These are phyloP conservation scores for Amanita molliuscula DNA, from an alignment of 768 basidiomycete species.

Conservation along the genomic window DNA sequence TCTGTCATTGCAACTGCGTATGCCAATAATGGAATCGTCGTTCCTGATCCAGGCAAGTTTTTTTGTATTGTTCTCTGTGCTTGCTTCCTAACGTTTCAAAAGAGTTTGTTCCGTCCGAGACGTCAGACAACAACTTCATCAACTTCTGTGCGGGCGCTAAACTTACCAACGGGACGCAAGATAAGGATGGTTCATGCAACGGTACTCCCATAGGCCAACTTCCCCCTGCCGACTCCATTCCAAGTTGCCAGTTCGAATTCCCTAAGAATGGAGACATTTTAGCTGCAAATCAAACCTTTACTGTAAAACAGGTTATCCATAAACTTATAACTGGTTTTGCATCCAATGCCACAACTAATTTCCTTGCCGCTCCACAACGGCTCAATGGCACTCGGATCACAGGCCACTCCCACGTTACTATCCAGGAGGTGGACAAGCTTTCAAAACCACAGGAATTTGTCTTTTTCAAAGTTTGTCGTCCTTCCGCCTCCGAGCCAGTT, in stretches of 20 bases:
- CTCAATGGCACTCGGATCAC: conserved; percentile 31
- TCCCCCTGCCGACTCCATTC: conserved; percentile 30
- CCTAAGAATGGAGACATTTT: conserved; percentile 33
- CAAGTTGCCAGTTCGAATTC: conserved; percentile 31
- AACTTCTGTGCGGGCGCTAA: conserved; percentile 33
- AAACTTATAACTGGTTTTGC: conserved; percentile 37
- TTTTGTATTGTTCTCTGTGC: conserved; percentile 1
- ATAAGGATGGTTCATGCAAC: conserved; percentile 42
- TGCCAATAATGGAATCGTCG: conserved; percentile 36
- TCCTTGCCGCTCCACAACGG: conserved; percentile 44
- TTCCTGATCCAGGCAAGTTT: conserved; percentile 23
- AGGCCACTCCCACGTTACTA: conserved; percentile 44
- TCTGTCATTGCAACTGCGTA: conserved; percentile 38
- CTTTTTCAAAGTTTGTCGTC: conserved; percentile 34
- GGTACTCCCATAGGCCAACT: conserved; percentile 44
- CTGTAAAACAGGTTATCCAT: conserved; percentile 30
- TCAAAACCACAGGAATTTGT: conserved; percentile 37
- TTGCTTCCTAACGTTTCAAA: conserved; percentile 13
- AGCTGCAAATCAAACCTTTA: conserved; percentile 32
- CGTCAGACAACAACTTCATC: conserved; percentile 52
- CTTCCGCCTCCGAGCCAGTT: neutral
- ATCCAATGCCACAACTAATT: conserved; percentile 35
- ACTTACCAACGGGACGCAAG: conserved; percentile 41
- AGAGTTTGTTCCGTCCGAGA: conserved; percentile 38
- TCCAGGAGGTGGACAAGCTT: conserved; percentile 32